Evolutionary conservation across 2,329 filamentous ascomycete genomes (phyloP).

Genomic region (Lojkania enalia): DNA sequence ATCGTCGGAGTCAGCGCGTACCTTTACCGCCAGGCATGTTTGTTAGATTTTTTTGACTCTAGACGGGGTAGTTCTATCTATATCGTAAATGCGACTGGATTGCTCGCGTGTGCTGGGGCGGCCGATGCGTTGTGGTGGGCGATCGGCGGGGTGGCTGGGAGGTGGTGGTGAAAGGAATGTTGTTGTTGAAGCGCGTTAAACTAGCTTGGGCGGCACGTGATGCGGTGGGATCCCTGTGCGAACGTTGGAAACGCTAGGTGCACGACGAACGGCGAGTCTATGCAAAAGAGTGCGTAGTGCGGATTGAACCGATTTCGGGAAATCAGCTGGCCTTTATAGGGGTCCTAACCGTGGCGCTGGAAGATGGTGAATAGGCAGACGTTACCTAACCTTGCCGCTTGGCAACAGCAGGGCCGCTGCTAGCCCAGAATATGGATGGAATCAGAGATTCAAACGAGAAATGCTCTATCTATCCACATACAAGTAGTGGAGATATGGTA

Average conservation of each 20-base stretch:
- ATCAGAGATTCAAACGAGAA: too few relatives aligned
- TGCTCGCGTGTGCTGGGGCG: conserved; percentile 24
- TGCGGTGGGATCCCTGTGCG: neutral
- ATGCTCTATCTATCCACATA: too few relatives aligned
- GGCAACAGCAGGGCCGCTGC: too few relatives aligned
- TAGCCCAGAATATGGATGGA: too few relatives aligned
- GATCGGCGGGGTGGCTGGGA: conserved; percentile 38
- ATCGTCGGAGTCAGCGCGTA: conserved; percentile 60
- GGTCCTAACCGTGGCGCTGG: neutral
- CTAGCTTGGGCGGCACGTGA: conserved; percentile 9
- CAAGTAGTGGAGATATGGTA: too few relatives aligned
- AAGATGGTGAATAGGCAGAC: neutral
- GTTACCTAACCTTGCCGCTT: neutral
- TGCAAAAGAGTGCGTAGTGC: too few relatives aligned
- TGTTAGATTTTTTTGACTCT: conserved; percentile 23
- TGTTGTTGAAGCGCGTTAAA: conserved; percentile 26
- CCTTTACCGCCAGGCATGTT: conserved; percentile 87
- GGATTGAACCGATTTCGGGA: too few relatives aligned
- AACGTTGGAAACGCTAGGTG: too few relatives aligned
- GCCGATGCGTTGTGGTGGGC: conserved; percentile 35
- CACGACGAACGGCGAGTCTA: too few relatives aligned
- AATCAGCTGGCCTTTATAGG: neutral
- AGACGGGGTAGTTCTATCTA: conserved; percentile 27
- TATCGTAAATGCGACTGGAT: conserved; percentile 37
- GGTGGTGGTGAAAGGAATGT: conserved; percentile 31